Conservation (phyloP, 2,329 filamentous ascomycete genomes). For the Bisporella sp. region DNA sequence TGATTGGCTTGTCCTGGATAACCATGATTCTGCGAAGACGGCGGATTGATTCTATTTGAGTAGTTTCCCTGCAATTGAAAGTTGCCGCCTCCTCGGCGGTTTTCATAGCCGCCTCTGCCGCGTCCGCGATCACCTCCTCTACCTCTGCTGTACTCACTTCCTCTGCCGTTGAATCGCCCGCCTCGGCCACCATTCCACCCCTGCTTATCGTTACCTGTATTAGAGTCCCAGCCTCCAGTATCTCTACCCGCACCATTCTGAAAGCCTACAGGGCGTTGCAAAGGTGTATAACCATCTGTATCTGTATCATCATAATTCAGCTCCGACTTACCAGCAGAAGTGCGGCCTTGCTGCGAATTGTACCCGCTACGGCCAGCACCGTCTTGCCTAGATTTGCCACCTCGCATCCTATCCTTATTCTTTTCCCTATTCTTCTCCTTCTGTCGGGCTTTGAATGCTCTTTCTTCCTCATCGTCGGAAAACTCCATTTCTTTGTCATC, state of each 20-base stretch:
- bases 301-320: conserved; percentile 65
- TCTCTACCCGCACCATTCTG: conserved; percentile 38
- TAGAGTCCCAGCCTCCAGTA: neutral
- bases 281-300: conserved; percentile 64
- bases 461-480: conserved; percentile 92
- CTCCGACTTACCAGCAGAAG: conserved; percentile 32
- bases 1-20: no score
- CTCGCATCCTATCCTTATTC: conserved; percentile 38
- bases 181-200: neutral
- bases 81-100: conserved; percentile 11
- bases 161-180: conserved; percentile 17
- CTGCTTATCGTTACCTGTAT: no score
- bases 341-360: no score
- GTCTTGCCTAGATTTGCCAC: neutral
- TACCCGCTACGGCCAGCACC: no score
- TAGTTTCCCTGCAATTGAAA: no score
- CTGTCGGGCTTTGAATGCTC: conserved; percentile 64
- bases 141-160: conserved; percentile 15
- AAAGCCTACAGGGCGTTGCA: conserved; percentile 61
- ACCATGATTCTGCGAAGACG: no score
- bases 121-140: conserved; percentile 21
- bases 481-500: conserved; percentile 85
- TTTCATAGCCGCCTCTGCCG: conserved; percentile 18
- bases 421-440: conserved; percentile 62
- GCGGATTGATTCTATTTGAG: no score